phyloP scores from a whole-genome alignment of 176 grass and related monocot species.

The Aegilops sharonensis region DNA sequence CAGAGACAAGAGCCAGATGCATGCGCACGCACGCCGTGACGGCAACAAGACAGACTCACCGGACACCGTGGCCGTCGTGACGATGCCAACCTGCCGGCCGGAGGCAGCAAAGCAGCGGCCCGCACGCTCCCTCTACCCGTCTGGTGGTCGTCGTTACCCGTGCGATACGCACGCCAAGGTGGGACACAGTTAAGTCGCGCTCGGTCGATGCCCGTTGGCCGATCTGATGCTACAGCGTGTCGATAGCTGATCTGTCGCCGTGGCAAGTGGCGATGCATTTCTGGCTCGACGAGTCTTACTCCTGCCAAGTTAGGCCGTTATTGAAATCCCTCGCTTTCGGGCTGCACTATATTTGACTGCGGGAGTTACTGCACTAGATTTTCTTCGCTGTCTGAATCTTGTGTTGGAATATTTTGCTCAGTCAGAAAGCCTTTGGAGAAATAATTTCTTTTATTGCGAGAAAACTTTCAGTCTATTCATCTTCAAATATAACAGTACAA shows the following conservation, averaged over 20 bases:
- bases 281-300: background rate
- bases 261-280: background rate
- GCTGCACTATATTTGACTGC: background rate
- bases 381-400: background rate
- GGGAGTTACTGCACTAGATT: background rate
- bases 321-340: background rate
- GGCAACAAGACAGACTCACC: too few relatives aligned
- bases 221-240: background rate
- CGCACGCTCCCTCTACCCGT: too few relatives aligned
- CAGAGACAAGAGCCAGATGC: background rate
- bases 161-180: background rate
- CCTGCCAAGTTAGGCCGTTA: background rate
- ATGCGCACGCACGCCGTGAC: background rate
- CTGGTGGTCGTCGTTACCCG: background rate
- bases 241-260: background rate
- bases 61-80: background rate
- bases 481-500: too few relatives aligned
- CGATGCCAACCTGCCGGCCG: background rate
- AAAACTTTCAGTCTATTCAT: too few relatives aligned
- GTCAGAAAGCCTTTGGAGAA: background rate
- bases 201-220: background rate
- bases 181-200: background rate
- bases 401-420: background rate
- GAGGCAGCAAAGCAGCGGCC: background rate
- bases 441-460: too few relatives aligned